phyloP scores from a whole-genome alignment of 2,329 filamentous ascomycete species.

The Nemania serpens region DNA sequence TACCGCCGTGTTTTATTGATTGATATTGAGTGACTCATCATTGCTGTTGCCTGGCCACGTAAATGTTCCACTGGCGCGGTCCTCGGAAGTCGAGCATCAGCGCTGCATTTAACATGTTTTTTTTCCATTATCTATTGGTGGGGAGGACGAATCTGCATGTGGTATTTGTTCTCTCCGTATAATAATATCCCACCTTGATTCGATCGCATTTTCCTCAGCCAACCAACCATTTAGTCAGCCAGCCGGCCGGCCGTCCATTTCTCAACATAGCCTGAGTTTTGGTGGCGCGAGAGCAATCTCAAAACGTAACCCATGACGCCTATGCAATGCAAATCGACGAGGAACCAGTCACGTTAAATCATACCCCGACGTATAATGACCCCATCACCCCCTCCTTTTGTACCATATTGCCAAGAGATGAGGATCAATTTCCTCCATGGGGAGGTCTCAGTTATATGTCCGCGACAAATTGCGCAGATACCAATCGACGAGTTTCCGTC shows the following conservation, averaged over 20 bases:
- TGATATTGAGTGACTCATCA: neutral
- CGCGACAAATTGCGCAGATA: constrained; percentile 96
- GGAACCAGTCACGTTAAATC: constrained; percentile 38
- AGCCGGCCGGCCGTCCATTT: constrained; percentile 16
- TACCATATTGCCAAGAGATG: constrained; percentile 27
- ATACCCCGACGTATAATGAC: constrained; percentile 32
- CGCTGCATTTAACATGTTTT: constrained; percentile 6
- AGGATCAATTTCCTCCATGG: constrained; percentile 20
- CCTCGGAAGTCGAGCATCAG: neutral
- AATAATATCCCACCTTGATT: constrained; percentile 18
- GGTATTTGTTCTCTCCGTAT: constrained; percentile 7
- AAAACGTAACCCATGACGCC: constrained; percentile 44
- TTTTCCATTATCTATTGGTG: constrained; percentile 26
- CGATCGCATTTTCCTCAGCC: constrained; percentile 11
- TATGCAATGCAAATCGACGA: constrained; percentile 46
- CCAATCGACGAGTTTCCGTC: constrained; percentile 96
- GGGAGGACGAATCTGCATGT: constrained; percentile 11
- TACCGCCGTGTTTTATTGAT: neutral
- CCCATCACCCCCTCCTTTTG: constrained; percentile 25
- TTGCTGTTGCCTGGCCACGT: neutral
- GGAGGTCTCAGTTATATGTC: constrained; percentile 71
- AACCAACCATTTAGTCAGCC: constrained; percentile 21
- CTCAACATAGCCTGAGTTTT: constrained; percentile 21
- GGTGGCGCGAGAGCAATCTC: constrained; percentile 26
- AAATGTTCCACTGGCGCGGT: neutral